Conservation (phyloP, 441 rosid species). For the Populus tomentosa region DNA sequence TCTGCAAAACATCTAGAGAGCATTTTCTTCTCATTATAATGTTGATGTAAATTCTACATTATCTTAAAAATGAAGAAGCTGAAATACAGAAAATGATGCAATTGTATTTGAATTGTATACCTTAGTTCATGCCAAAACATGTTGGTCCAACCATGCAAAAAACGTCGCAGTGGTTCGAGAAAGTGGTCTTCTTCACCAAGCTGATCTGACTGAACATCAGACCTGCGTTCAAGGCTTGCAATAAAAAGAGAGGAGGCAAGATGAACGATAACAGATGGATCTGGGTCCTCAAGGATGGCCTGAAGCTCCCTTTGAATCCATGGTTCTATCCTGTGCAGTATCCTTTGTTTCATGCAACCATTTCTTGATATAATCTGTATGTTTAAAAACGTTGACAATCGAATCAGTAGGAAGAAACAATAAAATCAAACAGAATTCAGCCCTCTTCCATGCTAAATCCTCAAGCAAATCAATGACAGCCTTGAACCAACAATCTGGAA, state of each 20-base stretch:
- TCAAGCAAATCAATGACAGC: not conserved
- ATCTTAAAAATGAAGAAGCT: not conserved
- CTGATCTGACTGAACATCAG: conserved; percentile 19
- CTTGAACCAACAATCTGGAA: not conserved
- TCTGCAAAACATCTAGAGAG: conserved; percentile 56
- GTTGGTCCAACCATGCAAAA: conserved; percentile 37
- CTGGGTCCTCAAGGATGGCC: conserved; percentile 63
- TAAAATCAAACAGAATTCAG: not conserved
- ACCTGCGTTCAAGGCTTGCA: conserved; percentile 38
- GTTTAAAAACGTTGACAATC: not conserved
- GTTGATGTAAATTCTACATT: not conserved
- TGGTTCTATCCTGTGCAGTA: conserved; percentile 50
- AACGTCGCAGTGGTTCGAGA: conserved; percentile 37
- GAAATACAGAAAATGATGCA: not conserved
- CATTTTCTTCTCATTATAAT: conserved; percentile 1
- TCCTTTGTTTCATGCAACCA: conserved; percentile 31
- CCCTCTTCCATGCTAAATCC: not conserved
- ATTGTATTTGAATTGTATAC: conserved; percentile 15
- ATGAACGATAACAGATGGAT: conserved; percentile 65
- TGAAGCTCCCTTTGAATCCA: conserved; percentile 62
- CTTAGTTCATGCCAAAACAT: conserved; percentile 80
- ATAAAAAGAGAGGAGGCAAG: conserved; percentile 53
- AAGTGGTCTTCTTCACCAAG: conserved; percentile 21
- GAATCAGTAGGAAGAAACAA: not conserved
- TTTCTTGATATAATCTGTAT: conserved; percentile 29